Conservation (phyloP, 2,329 filamentous ascomycete genomes). For the Zalaria obscura region DNA sequence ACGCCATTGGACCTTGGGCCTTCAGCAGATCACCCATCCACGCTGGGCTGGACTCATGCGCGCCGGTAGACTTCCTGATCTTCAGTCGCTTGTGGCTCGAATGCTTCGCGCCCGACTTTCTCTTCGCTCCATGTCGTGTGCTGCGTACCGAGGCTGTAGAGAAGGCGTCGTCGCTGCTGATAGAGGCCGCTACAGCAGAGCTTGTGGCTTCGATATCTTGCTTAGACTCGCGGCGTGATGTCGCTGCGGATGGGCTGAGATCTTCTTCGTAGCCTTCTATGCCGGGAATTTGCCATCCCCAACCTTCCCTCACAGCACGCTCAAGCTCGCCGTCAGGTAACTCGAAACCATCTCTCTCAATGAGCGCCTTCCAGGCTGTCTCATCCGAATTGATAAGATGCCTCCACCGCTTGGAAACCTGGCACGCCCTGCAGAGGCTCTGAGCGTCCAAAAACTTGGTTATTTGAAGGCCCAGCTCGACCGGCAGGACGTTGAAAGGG, state of each 20-base stretch:
- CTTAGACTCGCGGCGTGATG: constrained; percentile 13
- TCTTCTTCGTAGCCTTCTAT: constrained; percentile 65
- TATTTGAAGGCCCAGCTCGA: constrained; percentile 78
- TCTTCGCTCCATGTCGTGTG: constrained; percentile 17
- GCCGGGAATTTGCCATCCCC: constrained; percentile 86
- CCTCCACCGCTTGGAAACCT: constrained; percentile 90
- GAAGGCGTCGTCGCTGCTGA: constrained; percentile 8
- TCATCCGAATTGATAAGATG: constrained; percentile 85
- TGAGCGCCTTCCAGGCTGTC: constrained; percentile 85
- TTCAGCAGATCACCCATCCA: constrained; percentile 34
- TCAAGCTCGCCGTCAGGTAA: constrained; percentile 72
- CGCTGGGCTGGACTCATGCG: constrained; percentile 24
- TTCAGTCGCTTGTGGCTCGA: constrained; percentile 40
- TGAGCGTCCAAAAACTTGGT: constrained; percentile 73
- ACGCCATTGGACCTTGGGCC: constrained; percentile 73
- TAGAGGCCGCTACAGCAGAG: constrained; percentile 1
- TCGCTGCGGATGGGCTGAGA: constrained; percentile 38
- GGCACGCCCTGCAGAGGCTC: constrained; percentile 78
- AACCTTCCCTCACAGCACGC: constrained; percentile 76
- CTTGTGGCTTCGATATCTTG: constrained; percentile 1
- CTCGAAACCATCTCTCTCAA: constrained; percentile 70
- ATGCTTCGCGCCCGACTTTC: constrained; percentile 22
- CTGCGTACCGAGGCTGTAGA: constrained; percentile 12
- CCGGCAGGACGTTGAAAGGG: constrained; percentile 69
- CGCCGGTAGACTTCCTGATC: constrained; percentile 34